Conservation (phyloP, 1,284 basidiomycete genomes). For the Cutaneotrichosporon mucoides region DNA sequence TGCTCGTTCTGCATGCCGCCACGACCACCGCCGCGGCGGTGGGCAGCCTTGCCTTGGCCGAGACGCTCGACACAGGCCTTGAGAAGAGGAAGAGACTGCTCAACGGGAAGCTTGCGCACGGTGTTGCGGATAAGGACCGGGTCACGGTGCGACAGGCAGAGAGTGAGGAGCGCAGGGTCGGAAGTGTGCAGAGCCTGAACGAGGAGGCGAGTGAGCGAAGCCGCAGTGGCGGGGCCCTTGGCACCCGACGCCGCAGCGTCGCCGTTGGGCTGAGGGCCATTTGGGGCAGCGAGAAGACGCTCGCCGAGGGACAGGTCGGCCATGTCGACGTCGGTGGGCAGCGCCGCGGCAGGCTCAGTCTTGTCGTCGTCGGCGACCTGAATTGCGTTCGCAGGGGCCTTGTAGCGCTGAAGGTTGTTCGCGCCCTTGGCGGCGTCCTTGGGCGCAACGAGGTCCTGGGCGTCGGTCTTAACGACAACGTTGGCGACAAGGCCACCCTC, state of each 20-base stretch:
- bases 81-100: conserved; percentile 80
- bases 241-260: conserved; percentile 25
- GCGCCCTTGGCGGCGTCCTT: conserved; percentile 26
- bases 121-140: conserved; percentile 78
- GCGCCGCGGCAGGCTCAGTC: conserved; percentile 45
- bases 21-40: conserved; percentile 56
- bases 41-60: conserved; percentile 72
- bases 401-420: conserved; percentile 38
- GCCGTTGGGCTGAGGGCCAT: conserved; percentile 42
- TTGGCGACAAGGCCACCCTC: conserved; percentile 47
- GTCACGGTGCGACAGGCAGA: conserved; percentile 81
- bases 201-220: conserved; percentile 87
- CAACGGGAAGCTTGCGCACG: conserved; percentile 80
- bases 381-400: conserved; percentile 32
- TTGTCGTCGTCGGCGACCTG: conserved; percentile 35
- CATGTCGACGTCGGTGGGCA: conserved; percentile 67
- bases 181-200: conserved; percentile 96
- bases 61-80: conserved; percentile 86
- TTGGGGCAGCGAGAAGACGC: conserved; percentile 66
- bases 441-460: conserved; percentile 46
- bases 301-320: conserved; percentile 87
- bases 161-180: conserved; percentile 81
- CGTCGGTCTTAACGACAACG: conserved; percentile 54
- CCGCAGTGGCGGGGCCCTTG: conserved; percentile 62
- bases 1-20: conserved; percentile 80